These are phyloP conservation scores for Jaltomata sinuosa DNA, from an alignment of 257 asterid species.

Conservation along the genomic window DNA sequence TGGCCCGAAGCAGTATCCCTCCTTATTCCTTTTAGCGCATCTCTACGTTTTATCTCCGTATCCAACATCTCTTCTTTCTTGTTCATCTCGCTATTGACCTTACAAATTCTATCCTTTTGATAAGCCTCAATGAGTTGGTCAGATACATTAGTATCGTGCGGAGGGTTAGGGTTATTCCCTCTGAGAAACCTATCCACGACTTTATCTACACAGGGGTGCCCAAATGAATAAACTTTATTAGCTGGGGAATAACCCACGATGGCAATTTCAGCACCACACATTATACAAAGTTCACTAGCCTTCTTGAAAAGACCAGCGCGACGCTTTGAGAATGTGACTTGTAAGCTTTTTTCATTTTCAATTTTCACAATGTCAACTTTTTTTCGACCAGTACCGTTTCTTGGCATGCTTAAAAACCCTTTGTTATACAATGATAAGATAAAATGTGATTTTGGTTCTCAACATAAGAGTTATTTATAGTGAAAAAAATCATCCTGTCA, in stretches of 20 bases:
- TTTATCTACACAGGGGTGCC: conserved; percentile 32
- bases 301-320: conserved; percentile 56
- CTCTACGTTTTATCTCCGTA: conserved; percentile 9
- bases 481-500: not conserved
- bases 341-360: conserved; percentile 32
- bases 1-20: not conserved
- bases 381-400: conserved; percentile 27
- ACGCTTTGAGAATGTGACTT: conserved; percentile 56
- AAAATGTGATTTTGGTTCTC: not conserved
- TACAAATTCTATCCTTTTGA: no score
- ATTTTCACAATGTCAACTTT: conserved; percentile 54
- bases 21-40: conserved; percentile 3
- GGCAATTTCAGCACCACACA: conserved; percentile 39
- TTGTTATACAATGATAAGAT: not conserved
- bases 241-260: conserved; percentile 45
- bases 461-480: not conserved
- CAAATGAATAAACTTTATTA: conserved; percentile 35
- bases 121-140: not conserved
- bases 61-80: conserved; percentile 14
- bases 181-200: conserved; percentile 14
- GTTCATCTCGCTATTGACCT: conserved; percentile 27
- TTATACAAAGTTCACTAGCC: conserved; percentile 55
- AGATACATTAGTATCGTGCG: not conserved
- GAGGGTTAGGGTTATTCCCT: not conserved
- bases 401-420: not conserved